These are phyloP conservation scores for Fusarium fracticaudum DNA, from an alignment of 2,329 filamentous ascomycete genomes.

Conservation along the genomic window DNA sequence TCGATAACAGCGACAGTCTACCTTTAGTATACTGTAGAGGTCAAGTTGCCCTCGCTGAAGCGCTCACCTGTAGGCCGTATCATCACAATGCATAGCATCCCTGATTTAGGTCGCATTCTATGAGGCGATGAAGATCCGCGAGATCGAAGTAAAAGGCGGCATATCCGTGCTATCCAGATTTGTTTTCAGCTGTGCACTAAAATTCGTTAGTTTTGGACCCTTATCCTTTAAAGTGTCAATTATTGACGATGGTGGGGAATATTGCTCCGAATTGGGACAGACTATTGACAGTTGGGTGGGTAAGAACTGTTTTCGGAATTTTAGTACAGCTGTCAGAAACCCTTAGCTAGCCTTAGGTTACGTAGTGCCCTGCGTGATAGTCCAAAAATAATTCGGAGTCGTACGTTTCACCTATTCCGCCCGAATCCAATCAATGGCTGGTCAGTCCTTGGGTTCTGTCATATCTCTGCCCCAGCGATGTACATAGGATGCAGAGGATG, in stretches of 20 bases:
- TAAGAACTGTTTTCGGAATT: neutral
- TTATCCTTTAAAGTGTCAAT: neutral
- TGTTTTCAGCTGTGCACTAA: neutral
- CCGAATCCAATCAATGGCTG: fast-evolving
- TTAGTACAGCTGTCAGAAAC: neutral
- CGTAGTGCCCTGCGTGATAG: too few relatives aligned
- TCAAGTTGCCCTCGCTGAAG: too few relatives aligned
- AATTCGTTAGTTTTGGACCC: neutral
- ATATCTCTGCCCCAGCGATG: fast-evolving
- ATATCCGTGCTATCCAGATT: neutral
- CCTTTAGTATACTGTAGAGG: too few relatives aligned
- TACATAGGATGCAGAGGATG: neutral
- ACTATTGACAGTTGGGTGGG: neutral
- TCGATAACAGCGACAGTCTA: too few relatives aligned
- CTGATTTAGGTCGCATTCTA: too few relatives aligned
- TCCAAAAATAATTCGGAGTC: fast-evolving
- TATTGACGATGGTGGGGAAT: neutral
- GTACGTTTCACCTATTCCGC: neutral
- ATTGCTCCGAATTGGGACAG: neutral
- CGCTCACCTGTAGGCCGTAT: too few relatives aligned
- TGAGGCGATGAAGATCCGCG: too few relatives aligned
- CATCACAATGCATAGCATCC: neutral
- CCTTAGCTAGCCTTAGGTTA: too few relatives aligned
- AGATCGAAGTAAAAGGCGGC: too few relatives aligned
- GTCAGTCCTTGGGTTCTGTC: fast-evolving